Conservation (phyloP, 2,329 filamentous ascomycete genomes). For the Verticillium nonalfalfae region DNA sequence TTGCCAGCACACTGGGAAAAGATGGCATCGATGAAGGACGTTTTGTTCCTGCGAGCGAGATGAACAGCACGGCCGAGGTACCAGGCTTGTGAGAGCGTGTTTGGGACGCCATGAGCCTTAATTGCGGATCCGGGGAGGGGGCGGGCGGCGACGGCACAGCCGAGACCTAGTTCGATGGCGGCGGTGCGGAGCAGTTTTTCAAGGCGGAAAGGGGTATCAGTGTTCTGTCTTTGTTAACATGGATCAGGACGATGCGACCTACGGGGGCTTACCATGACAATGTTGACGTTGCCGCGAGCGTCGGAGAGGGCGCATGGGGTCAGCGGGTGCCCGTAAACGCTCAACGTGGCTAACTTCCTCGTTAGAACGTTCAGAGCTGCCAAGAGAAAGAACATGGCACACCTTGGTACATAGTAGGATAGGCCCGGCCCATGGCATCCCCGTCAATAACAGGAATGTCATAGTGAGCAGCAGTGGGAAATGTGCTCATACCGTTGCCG, state of each 20-base stretch:
- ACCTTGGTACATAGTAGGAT: constrained; percentile 29
- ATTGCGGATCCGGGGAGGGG: constrained; percentile 24
- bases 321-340: constrained; percentile 28
- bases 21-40: constrained; percentile 19
- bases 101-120: constrained; percentile 24
- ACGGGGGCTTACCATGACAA: constrained; percentile 20
- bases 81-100: constrained; percentile 26
- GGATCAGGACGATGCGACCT: not conserved
- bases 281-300: constrained; percentile 25
- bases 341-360: constrained; percentile 21
- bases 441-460: constrained; percentile 29
- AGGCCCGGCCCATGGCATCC: constrained; percentile 30
- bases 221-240: constrained; percentile 15
- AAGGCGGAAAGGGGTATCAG: constrained; percentile 24
- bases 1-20: constrained; percentile 21
- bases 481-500: constrained; percentile 28
- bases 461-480: constrained; percentile 24
- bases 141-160: constrained; percentile 26
- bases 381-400: not conserved
- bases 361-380: not conserved
- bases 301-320: constrained; percentile 29
- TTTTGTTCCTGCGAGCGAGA: constrained; percentile 19
- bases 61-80: constrained; percentile 24
- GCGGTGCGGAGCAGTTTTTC: constrained; percentile 27
- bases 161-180: constrained; percentile 29